Percentiles rank a stretch among this genome's conserved stretches.
These are phyloP conservation scores for Thermochaetoides dissita DNA, from an alignment of 2,329 filamentous ascomycete genomes.

Conservation along the genomic window DNA sequence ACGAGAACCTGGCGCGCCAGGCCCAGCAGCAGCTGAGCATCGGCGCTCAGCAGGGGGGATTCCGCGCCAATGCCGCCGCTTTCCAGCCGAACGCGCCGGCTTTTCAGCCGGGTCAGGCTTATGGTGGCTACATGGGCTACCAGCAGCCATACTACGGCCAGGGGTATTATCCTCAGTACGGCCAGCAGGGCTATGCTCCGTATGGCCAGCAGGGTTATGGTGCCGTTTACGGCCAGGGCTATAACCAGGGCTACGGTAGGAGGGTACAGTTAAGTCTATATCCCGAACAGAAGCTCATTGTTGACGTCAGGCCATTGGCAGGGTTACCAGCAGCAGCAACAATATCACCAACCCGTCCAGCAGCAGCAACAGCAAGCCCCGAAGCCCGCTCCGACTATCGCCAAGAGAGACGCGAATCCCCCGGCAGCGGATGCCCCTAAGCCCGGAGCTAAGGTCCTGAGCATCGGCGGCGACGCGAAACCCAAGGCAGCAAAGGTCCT, in stretches of 20 bases:
- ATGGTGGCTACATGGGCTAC: constrained; percentile 43
- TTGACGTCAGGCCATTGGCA: constrained; percentile 28
- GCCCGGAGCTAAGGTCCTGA: constrained; percentile 50
- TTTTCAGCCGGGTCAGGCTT: constrained; percentile 61
- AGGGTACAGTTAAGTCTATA: neutral
- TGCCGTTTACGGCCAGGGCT: constrained; percentile 25
- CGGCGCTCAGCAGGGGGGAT: constrained; percentile 42
- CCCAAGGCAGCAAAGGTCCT: constrained; percentile 56
- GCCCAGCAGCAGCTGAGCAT: constrained; percentile 63
- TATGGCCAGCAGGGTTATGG: constrained; percentile 24
- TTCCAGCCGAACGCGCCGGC: constrained; percentile 60
- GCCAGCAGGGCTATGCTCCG: constrained; percentile 23
- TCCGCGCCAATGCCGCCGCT: constrained; percentile 52
- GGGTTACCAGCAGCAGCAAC: constrained; percentile 32
- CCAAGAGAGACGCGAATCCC: constrained; percentile 43
- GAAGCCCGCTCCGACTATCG: constrained; percentile 33
- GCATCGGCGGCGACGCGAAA: constrained; percentile 40
- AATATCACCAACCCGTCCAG: constrained; percentile 18
- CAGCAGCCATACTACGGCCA: constrained; percentile 38
- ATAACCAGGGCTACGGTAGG: constrained; percentile 35
- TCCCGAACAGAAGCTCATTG: constrained; percentile 6
- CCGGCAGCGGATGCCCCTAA: constrained; percentile 30
- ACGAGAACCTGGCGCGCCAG: constrained; percentile 66
- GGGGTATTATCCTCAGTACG: constrained; percentile 42
- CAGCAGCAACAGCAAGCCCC: constrained; percentile 23